Percentiles rank a stretch among this genome's conserved stretches.
phyloP scores from a whole-genome alignment of 2,329 filamentous ascomycete species.

The Incumbomyces lentus region DNA sequence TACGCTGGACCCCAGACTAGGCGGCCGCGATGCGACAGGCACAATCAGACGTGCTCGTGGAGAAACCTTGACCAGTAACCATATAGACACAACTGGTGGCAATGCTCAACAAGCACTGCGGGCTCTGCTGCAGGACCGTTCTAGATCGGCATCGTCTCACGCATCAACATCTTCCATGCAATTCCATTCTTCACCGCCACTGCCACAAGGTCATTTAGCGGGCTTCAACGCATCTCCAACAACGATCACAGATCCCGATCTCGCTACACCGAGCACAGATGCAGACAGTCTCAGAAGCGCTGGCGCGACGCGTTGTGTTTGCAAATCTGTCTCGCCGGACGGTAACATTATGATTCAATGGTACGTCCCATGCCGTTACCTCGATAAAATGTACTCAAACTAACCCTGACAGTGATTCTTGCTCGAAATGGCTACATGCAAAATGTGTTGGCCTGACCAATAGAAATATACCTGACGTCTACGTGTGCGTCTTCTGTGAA shows the following conservation, averaged over 20 bases:
- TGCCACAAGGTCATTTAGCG: constrained; percentile 28
- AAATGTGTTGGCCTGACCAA: constrained; percentile 46
- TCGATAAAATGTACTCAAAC: not conserved
- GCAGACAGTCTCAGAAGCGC: constrained; percentile 41
- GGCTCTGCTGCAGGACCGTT: constrained; percentile 31
- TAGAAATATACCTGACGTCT: constrained; percentile 37
- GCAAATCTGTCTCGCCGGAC: constrained; percentile 42
- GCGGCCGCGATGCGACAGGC: not conserved
- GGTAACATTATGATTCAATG: constrained; percentile 51
- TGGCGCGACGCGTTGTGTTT: constrained; percentile 47
- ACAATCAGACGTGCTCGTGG: constrained; percentile 22
- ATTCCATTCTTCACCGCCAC: constrained; percentile 35
- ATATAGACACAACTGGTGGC: constrained; percentile 12
- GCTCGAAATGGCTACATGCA: constrained; percentile 53
- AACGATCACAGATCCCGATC: constrained; percentile 39
- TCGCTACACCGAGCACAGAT: constrained; percentile 44
- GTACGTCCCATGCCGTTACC: constrained; percentile 24
- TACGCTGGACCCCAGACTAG: not conserved
- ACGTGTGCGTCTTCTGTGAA: constrained; percentile 43
- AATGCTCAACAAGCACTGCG: constrained; percentile 39
- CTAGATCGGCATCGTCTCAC: constrained; percentile 22
- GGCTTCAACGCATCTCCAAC: constrained; percentile 39
- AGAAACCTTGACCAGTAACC: constrained; percentile 13
- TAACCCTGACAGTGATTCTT: constrained; percentile 40
- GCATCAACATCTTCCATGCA: constrained; percentile 22